Evolutionary conservation across 192 early-diverging fungal species (phyloP), one percentile per base, ranked within the genome.

Genomic region (Podila horticola): DNA sequence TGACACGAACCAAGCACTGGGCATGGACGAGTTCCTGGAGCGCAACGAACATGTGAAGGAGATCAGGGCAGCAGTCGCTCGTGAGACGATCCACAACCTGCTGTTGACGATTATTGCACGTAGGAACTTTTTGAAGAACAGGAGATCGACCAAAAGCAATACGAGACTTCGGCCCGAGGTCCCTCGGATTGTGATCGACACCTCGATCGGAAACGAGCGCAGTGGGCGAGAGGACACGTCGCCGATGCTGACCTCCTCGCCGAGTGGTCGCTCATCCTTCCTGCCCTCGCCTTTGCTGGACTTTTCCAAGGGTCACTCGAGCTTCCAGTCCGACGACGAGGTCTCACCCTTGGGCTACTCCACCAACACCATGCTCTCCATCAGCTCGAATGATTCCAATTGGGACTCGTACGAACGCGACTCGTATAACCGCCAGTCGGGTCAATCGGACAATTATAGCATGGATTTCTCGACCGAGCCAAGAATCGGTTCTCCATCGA

Each of bases 11-110:
- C 76, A 72, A 33, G 76, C 76, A 2, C 70, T 79, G 3, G 76
- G 75, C 29, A 66, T 79, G 76, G 70, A 79, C 0, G 76, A 79
- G 70, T 72, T 72, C 19, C 30, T 79, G 64, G 71, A 66, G 55
- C 50, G 76, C 50, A 60, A 79, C 19, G 76, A 79, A 36, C 76
- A 66, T 15, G 65, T 79, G 11, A 72, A 72, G 29, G 76, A 79
- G 45, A n/a, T 79, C 41, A 71, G 62, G 17, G 64, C 69, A 3
- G 76, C 76, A 8, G 76, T 79, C 2, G 76, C 76, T 2, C 48
- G 76, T 10, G 76, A 79, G 66, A 79, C 76, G 17, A 79, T 79
- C 26, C 71, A 79, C 45, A 79, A 79, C 34, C 30, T 79, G n/a
- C 31, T 79, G 4, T 36, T 79, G 58, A 68, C 76, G 22, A 79